phyloP scores from a whole-genome alignment of 2,329 filamentous ascomycete species.

The Diplodia sapinea region DNA sequence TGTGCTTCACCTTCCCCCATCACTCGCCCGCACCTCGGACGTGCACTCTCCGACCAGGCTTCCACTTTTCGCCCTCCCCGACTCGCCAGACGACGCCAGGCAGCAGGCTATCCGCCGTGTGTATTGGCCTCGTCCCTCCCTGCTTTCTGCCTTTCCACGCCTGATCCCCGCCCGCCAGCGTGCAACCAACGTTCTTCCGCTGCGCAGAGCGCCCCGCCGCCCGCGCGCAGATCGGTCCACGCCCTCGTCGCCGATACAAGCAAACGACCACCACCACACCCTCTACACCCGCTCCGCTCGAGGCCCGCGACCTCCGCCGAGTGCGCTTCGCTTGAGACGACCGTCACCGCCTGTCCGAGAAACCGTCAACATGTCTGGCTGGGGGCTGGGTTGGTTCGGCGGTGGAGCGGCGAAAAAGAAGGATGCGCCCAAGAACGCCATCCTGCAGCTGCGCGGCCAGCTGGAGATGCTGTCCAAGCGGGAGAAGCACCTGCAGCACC shows the following conservation, averaged over 20 bases:
- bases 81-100: not conserved
- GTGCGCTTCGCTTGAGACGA: slow-evolving; percentile 7
- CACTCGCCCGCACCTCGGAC: slow-evolving; percentile 11
- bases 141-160: not conserved
- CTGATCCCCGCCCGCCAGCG: slow-evolving; percentile 2
- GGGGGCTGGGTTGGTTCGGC: slow-evolving; percentile 79
- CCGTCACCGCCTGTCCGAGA: not conserved
- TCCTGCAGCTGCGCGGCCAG: slow-evolving; percentile 83
- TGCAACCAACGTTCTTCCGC: not conserved
- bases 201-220: slow-evolving; percentile 20
- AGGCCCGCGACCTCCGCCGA: not conserved
- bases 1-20: slow-evolving; percentile 30
- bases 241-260: not conserved
- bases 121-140: not conserved
- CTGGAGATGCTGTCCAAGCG: slow-evolving; percentile 98
- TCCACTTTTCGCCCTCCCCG: slow-evolving; percentile 4
- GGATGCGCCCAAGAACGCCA: slow-evolving; percentile 95
- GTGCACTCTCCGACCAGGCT: slow-evolving; percentile 19
- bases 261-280: slow-evolving; percentile 1
- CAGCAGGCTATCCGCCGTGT: not conserved
- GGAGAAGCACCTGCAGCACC: slow-evolving; percentile 85
- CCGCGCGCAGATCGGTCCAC: slow-evolving; percentile 21
- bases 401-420: slow-evolving; percentile 85
- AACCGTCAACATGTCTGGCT: slow-evolving; percentile 46
- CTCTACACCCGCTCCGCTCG: not conserved